These are phyloP conservation scores for Gaeumannomyces sp. DNA, from an alignment of 2,329 filamentous ascomycete species.

Conservation along the genomic window DNA sequence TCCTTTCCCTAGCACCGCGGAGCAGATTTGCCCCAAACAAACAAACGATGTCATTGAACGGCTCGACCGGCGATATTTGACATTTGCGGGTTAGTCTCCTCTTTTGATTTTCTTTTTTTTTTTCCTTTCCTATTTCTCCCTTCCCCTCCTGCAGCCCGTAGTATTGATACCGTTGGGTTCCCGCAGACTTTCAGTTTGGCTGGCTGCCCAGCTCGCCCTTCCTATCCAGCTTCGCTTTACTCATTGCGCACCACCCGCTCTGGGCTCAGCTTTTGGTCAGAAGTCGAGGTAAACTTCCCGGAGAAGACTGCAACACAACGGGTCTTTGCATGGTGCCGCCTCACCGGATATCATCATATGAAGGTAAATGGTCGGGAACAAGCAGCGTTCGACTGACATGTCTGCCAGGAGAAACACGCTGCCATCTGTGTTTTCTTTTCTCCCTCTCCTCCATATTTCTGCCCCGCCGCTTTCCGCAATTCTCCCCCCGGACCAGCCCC, in stretches of 20 bases:
- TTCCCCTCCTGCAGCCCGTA: not conserved
- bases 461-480: not conserved
- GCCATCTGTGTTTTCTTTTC: not conserved
- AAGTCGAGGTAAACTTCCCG: not conserved
- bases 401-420: not conserved
- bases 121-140: not conserved
- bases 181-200: not conserved
- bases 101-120: not conserved
- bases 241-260: not conserved
- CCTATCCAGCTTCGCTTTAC: not conserved
- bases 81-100: not conserved
- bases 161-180: not conserved
- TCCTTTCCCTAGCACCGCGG: not conserved
- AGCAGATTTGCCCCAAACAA: not conserved
- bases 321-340: not conserved
- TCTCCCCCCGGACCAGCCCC: not conserved
- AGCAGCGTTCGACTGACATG: not conserved
- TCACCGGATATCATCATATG: not conserved
- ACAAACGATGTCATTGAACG: not conserved
- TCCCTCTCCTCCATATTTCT: not conserved
- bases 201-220: not conserved
- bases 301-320: too few relatives aligned
- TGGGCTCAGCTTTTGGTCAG: not conserved
- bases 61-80: not conserved
- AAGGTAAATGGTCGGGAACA: not conserved